These are phyloP conservation scores for Ophiostoma angusticollis DNA, from an alignment of 2,329 filamentous ascomycete genomes.

Conservation along the genomic window DNA sequence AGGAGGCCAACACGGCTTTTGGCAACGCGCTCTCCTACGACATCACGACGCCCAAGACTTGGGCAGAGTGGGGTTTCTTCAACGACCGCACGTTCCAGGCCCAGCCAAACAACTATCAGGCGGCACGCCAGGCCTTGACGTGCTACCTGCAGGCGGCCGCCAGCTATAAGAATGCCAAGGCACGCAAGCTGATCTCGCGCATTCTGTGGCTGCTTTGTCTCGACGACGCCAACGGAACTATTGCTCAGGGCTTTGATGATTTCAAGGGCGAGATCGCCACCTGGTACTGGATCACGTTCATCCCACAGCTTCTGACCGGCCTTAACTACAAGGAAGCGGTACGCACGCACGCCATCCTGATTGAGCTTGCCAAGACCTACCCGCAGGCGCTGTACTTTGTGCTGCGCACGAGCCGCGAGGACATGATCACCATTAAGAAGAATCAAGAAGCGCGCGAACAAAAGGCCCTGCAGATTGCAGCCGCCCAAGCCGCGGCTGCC, in stretches of 20 bases:
- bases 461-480: constrained; percentile 32
- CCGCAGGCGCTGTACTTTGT: constrained; percentile 95
- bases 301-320: constrained; percentile 87
- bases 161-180: constrained; percentile 94
- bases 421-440: constrained; percentile 87
- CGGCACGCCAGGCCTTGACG: constrained; percentile 82
- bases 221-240: constrained; percentile 72
- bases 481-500: constrained; percentile 7
- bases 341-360: constrained; percentile 72
- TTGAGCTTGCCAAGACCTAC: constrained; percentile 90
- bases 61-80: constrained; percentile 98
- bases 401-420: constrained; percentile 82
- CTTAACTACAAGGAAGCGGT: constrained; percentile 83
- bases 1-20: constrained; percentile 86
- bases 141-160: constrained; percentile 94
- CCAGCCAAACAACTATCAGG: constrained; percentile 66
- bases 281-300: constrained; percentile 99
- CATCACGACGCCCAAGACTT: constrained; percentile 87
- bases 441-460: constrained; percentile 65
- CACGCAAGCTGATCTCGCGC: constrained; percentile 79
- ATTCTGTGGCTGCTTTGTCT: constrained; percentile 93
- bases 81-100: constrained; percentile 95
- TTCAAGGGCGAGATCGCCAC: constrained; percentile 96
- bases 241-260: constrained; percentile 79
- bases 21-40: constrained; percentile 94